Base-by-base conservation (phyloP, 345 rosid species). In the Brassica nigra region DNA sequence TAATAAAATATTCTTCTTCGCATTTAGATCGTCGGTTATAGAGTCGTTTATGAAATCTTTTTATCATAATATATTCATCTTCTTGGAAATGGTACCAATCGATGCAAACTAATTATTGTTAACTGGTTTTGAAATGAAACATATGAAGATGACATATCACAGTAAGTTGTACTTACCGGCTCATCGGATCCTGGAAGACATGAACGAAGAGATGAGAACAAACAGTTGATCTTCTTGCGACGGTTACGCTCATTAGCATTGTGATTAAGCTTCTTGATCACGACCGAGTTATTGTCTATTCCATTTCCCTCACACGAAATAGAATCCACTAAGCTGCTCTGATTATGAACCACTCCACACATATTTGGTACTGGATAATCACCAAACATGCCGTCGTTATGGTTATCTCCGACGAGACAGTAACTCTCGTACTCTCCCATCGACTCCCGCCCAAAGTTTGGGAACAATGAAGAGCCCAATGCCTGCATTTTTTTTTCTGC, bases 181-280 rank as follows among this genome's bases (percentile, higher is more conserved):
- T 85, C 86, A 39, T 84, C 86, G 0, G 87, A 8, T 0, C 83
- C 42, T 0, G 97, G 95, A 70, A 92, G 89, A 57, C 90, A 77
- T 0, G 91, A 85, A 27, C 91, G 93, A 37, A 92, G 93, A 29
- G 88, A 74, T 8, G 87, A 84, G 72, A 86, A 90, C 71, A 90
- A 72, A 34, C 54, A 55, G 68, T 86, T 92, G 9, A 90, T 82
- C 67, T 86, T 89, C 86, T 80, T 88, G 20, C 97, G 86, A 14
- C 93, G 89, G 36, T 86, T 81, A 10, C 93, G 89, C 28, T 92
- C 97, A 2, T 85, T 89, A 0, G 97, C 95, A 67, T 89, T 92
- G 88, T 90, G 97, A 71, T 89, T 82, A 27, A 90, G 87, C 84
- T 90, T 90, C 87, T 89, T 88, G 30, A 34, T 78, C 77, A 81